phyloP scores from a whole-genome alignment of 257 asterid species.

The Coffea eugenioides region DNA sequence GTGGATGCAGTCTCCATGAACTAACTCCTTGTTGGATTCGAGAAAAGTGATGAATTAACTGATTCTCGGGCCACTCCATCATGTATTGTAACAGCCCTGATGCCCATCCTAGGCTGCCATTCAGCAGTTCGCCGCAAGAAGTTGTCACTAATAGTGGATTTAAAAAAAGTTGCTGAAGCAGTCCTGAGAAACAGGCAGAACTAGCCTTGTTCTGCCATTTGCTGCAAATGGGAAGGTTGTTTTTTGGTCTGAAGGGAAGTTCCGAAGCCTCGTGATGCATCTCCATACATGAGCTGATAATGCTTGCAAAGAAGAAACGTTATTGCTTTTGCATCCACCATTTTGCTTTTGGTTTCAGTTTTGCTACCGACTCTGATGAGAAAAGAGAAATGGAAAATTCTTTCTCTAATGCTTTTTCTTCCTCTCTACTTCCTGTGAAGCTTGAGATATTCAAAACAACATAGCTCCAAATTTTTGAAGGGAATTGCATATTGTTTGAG shows the following conservation, averaged over 20 bases:
- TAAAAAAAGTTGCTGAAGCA: conserved; percentile 28
- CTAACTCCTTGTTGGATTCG: conserved; percentile 40
- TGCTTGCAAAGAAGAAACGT: conserved; percentile 39
- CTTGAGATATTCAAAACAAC: not conserved
- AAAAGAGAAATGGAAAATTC: conserved; percentile 27
- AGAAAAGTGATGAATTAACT: conserved; percentile 15
- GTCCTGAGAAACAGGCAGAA: conserved; percentile 24
- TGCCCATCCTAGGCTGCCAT: conserved; percentile 29
- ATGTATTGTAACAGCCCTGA: conserved; percentile 24
- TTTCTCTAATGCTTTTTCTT: conserved; percentile 26
- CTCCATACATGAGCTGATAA: conserved; percentile 40
- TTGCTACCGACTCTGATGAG: conserved; percentile 18
- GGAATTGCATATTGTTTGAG: too few species aligned
- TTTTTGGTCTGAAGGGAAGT: conserved; percentile 12
- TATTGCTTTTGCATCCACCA: conserved; percentile 19
- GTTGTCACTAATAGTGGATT: conserved; percentile 21
- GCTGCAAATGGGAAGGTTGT: conserved; percentile 20
- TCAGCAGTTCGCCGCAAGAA: conserved; percentile 25
- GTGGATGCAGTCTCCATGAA: conserved; percentile 33
- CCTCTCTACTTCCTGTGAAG: conserved; percentile 15
- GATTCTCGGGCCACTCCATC: conserved; percentile 17
- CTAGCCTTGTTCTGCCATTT: conserved; percentile 27
- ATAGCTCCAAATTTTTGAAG: too few species aligned
- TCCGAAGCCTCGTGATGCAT: conserved; percentile 25
- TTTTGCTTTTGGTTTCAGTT: conserved; percentile 37